Conservation (phyloP, 2,329 filamentous ascomycete species). For the Neofusicoccum umdonicola region DNA sequence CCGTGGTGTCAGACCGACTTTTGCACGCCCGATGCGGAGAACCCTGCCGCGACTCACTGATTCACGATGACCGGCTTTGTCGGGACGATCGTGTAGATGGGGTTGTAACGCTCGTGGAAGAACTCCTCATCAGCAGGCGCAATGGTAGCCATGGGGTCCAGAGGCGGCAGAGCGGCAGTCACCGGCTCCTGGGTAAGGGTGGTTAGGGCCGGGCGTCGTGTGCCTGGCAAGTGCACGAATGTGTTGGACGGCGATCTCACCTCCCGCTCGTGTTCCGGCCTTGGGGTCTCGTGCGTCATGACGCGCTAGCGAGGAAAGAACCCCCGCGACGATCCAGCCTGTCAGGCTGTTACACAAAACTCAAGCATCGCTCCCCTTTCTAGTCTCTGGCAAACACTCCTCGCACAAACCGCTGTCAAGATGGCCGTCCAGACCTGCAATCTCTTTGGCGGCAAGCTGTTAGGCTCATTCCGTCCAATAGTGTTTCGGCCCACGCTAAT, state of each 20-base stretch:
- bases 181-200: not conserved
- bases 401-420: not conserved
- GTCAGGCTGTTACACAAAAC: not conserved
- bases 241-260: slow-evolving; percentile 8
- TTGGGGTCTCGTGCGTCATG: slow-evolving; percentile 7
- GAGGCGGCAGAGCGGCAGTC: not conserved
- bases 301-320: slow-evolving; percentile 5
- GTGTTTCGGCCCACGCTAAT: not conserved
- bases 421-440: slow-evolving; percentile 5
- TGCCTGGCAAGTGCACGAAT: not conserved
- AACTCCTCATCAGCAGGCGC: slow-evolving; percentile 3
- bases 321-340: not conserved
- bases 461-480: not conserved
- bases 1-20: not conserved
- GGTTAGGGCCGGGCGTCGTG: not conserved
- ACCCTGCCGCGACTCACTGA: slow-evolving; percentile 28
- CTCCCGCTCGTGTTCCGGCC: not conserved
- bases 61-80: slow-evolving; percentile 48
- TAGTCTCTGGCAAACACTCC: not conserved
- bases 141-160: not conserved
- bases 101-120: slow-evolving; percentile 44
- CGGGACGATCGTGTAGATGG: slow-evolving; percentile 52
- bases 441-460: slow-evolving; percentile 13
- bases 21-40: not conserved
- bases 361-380: not conserved